Evolutionary conservation across 2,329 filamentous ascomycete genomes (phyloP).

Genomic region (Hypoxylon sp.): DNA sequence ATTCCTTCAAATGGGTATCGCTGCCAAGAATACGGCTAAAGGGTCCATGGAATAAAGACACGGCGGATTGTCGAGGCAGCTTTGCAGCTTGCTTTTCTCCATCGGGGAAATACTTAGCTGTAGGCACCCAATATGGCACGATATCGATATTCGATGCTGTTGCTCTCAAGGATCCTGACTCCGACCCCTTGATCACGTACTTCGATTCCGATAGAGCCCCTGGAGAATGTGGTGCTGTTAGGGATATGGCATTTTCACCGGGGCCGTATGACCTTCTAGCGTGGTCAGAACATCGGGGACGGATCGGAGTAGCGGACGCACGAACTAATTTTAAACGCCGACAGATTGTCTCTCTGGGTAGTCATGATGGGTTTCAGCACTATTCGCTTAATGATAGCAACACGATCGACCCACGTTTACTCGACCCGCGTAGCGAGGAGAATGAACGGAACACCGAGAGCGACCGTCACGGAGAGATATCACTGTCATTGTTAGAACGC

Average conservation of each 20-base stretch:
- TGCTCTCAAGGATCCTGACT: slow-evolving; percentile 60
- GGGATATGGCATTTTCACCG: slow-evolving; percentile 93
- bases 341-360: slow-evolving; percentile 77
- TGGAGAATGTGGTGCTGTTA: slow-evolving; percentile 81
- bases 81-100: slow-evolving; percentile 85
- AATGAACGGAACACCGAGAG: slow-evolving; percentile 57
- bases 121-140: slow-evolving; percentile 85
- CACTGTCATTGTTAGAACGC: slow-evolving; percentile 57
- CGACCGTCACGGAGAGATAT: slow-evolving; percentile 57
- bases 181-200: slow-evolving; percentile 77
- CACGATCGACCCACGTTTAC: slow-evolving; percentile 68
- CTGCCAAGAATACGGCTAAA: slow-evolving; percentile 70
- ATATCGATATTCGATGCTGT: slow-evolving; percentile 80
- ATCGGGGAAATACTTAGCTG: slow-evolving; percentile 78
- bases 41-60: slow-evolving; percentile 70
- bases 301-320: slow-evolving; percentile 81
- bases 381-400: slow-evolving; percentile 70
- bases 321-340: slow-evolving; percentile 76
- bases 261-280: slow-evolving; percentile 91
- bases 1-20: slow-evolving; percentile 65
- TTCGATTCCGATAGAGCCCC: slow-evolving; percentile 84
- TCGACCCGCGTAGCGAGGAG: slow-evolving; percentile 63
- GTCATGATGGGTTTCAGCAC: slow-evolving; percentile 70
- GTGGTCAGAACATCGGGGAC: slow-evolving; percentile 91
- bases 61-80: slow-evolving; percentile 73